Base-by-base conservation (phyloP, 1,284 basidiomycete species). In the Coriolopsis trogii region DNA sequence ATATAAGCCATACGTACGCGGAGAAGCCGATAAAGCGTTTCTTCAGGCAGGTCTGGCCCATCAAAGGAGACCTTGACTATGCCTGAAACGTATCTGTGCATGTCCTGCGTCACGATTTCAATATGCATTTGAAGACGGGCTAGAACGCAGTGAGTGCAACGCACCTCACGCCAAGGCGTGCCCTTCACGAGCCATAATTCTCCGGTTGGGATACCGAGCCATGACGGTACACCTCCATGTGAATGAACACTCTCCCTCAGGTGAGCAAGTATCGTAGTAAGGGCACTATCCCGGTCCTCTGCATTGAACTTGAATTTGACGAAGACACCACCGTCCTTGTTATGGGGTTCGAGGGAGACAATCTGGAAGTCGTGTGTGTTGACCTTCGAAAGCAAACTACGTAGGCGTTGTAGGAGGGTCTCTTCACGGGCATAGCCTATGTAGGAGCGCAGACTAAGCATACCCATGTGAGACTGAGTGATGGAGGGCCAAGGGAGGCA, bases 241-340 rank as follows among this genome's bases (percentile, higher is more conserved):
- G 77, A 67, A 24, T 65, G 62, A 1, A 72, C 67, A 46, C 76
- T 69, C 7, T 74, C 67, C 44, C 73, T 71, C 3, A 87, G 59
- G 18, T 75, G 67, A 2, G 70, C 61, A 55, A 87, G 70, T 6
- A 92, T 80, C 0, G 70, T 70, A 25, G 70, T 65, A 3, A 86
- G 64, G 9, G 77, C 76, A 18, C 61, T 61, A 16, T 80, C 72
- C 4, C 57, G 50, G 34, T 74, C 70, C n/a, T 62, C 62, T 1
- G 74, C 65, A 29, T 70, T 70, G 63, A 89, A 95, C 18, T 77
- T 74, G 69, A 95, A 95, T 41, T 80, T 81, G 47, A 95, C 84
- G 66, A 95, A 95, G 4, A 93, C 87, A 7, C 95, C 94, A 6
- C 92, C 91, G 55, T 93, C 91, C 63, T 94, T 94, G 46, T 70